Evolutionary conservation across 1,139 yeast genomes (phyloP).

Genomic region (Kodamaea arcana): DNA sequence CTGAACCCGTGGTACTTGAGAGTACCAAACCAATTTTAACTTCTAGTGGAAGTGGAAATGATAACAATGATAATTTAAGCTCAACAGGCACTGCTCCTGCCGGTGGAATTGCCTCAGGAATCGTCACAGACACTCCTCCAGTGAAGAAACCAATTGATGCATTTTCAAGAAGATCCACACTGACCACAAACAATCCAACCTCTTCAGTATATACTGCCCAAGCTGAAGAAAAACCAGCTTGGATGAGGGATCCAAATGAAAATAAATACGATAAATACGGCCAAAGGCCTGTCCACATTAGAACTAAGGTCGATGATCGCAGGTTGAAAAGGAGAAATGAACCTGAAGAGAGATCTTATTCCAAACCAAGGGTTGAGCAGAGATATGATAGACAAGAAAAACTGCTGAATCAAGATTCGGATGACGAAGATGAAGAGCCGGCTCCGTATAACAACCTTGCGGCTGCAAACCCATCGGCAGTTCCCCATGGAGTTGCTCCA

Average conservation of each 20-base stretch:
- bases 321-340: conserved; percentile 12
- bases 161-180: conserved; percentile 24
- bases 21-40: too few relatives aligned
- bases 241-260: conserved; percentile 30
- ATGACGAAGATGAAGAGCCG: conserved; percentile 12
- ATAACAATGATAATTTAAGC: too few relatives aligned
- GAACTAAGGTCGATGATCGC: not conserved
- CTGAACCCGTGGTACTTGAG: too few relatives aligned
- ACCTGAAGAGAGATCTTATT: conserved; percentile 3
- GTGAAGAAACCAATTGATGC: conserved; percentile 13
- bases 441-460: conserved; percentile 32
- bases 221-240: conserved; percentile 32
- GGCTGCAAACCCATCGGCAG: conserved; percentile 28
- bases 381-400: not conserved
- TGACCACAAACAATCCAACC: not conserved
- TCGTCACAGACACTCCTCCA: too few relatives aligned
- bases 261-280: conserved; percentile 44
- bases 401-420: not conserved
- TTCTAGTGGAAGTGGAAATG: too few relatives aligned
- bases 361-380: conserved; percentile 10
- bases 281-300: conserved; percentile 9
- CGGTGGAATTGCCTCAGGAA: too few relatives aligned
- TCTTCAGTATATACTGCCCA: conserved; percentile 26
- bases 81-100: too few relatives aligned
- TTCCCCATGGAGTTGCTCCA: conserved; percentile 8